phyloP scores from a whole-genome alignment of 1,139 yeast species.

The Suhomyces ambrosiae region DNA sequence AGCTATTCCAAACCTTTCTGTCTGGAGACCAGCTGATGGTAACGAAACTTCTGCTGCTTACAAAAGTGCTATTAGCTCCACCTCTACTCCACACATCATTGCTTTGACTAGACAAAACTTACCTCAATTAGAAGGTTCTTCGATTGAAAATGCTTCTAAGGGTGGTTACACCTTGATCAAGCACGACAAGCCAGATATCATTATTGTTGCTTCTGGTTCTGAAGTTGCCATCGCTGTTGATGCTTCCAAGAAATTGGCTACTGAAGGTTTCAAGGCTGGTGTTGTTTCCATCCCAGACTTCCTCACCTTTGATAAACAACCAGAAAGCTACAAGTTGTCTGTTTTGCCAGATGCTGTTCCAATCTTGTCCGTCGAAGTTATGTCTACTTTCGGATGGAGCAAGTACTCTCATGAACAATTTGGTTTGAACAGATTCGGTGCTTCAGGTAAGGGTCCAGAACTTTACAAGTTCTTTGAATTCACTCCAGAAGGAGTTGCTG shows the following conservation, averaged over 20 bases:
- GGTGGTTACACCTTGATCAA: slow-evolving; percentile 88
- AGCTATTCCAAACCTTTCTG: slow-evolving; percentile 92
- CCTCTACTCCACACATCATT: slow-evolving; percentile 80
- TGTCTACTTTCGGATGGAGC: slow-evolving; percentile 91
- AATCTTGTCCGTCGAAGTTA: slow-evolving; percentile 90
- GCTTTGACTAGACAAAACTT: slow-evolving; percentile 97
- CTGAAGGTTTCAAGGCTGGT: slow-evolving; percentile 70
- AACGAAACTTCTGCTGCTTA: slow-evolving; percentile 98
- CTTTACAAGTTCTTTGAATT: slow-evolving; percentile 86
- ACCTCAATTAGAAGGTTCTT: slow-evolving; percentile 93
- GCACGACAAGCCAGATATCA: slow-evolving; percentile 69
- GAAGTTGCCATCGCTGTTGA: slow-evolving; percentile 87
- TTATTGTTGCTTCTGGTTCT: slow-evolving; percentile 91
- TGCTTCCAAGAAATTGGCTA: slow-evolving; percentile 64
- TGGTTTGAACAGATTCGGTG: slow-evolving; percentile 96
- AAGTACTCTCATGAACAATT: slow-evolving; percentile 96
- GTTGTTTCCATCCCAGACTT: slow-evolving; percentile 95
- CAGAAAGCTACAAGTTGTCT: slow-evolving; percentile 73
- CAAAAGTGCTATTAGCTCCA: slow-evolving; percentile 70
- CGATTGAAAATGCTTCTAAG: slow-evolving; percentile 87
- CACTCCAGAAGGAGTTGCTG: slow-evolving; percentile 91
- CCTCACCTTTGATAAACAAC: slow-evolving; percentile 84
- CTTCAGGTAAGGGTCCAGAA: slow-evolving; percentile 87
- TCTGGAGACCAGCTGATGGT: slow-evolving; percentile 99
- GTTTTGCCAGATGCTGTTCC: slow-evolving; percentile 96